phyloP scores from a whole-genome alignment of 768 basidiomycete species.

The Kondoa malvinella region DNA sequence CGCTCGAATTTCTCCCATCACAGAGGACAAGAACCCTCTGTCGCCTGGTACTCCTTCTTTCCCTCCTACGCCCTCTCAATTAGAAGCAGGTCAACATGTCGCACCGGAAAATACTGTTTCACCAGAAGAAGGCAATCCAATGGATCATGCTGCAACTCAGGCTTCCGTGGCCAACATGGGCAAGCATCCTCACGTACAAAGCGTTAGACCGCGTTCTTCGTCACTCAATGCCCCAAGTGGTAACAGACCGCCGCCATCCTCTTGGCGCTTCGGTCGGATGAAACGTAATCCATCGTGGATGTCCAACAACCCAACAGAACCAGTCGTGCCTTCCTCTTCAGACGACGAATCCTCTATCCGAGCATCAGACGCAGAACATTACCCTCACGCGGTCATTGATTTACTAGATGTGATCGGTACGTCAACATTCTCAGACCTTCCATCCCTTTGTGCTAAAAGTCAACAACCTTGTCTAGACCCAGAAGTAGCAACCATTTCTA shows the following conservation, averaged over 20 bases:
- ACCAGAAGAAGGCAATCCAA: too few species aligned
- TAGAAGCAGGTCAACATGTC: neutral
- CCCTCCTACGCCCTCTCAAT: neutral
- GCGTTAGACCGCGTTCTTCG: neutral
- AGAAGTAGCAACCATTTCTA: constrained; percentile 7
- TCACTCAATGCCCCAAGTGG: neutral
- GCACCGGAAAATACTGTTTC: neutral
- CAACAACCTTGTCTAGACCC: neutral
- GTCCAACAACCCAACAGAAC: neutral
- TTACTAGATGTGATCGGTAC: neutral
- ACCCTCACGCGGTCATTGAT: neutral
- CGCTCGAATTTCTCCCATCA: neutral
- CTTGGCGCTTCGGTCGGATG: neutral
- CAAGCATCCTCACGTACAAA: neutral
- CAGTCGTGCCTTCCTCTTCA: neutral
- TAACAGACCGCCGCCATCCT: neutral
- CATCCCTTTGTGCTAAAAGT: neutral
- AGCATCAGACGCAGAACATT: neutral
- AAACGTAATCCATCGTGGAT: neutral
- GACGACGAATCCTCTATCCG: neutral
- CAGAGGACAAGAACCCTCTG: neutral
- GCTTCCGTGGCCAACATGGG: neutral
- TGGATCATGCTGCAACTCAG: neutral
- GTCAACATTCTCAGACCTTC: neutral
- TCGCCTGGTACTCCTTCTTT: neutral